phyloP scores from a whole-genome alignment of 176 grass and related monocot species.

The Ensete ventricosum region DNA sequence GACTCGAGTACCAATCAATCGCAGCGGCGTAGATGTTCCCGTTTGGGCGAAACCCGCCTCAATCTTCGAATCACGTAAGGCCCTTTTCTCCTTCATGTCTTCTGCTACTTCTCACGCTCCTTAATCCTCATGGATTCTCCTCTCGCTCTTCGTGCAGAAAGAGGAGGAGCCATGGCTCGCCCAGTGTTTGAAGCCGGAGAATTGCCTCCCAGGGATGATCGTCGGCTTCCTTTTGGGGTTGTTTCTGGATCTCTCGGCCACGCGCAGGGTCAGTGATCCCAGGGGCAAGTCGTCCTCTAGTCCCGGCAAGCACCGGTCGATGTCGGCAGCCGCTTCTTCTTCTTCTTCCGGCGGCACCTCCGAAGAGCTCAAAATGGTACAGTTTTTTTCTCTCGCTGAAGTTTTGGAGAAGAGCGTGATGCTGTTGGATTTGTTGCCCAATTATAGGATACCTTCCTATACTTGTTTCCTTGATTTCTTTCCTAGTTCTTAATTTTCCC shows the following conservation, averaged over 20 bases:
- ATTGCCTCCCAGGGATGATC: slow-evolving; percentile 56
- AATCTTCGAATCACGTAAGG: no score
- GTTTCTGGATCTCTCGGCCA: slow-evolving; percentile 50
- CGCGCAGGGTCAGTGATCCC: slow-evolving; percentile 22
- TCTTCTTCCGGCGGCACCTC: slow-evolving; percentile 6
- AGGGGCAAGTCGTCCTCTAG: slow-evolving; percentile 22
- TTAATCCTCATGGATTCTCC: not conserved
- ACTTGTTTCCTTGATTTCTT: not conserved
- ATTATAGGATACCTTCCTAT: not conserved
- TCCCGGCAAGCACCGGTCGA: slow-evolving; percentile 30
- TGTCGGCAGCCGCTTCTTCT: not conserved
- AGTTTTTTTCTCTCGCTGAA: not conserved
- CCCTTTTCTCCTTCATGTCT: no score
- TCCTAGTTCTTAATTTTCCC: not conserved
- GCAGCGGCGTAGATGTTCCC: no score
- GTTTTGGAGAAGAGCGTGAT: not conserved
- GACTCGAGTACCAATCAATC: no score
- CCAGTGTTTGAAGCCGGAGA: slow-evolving; percentile 45
- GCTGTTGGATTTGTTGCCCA: not conserved
- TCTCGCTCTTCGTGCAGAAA: not conserved
- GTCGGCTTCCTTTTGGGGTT: slow-evolving; percentile 76
- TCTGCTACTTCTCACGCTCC: no score
- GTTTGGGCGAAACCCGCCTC: no score
- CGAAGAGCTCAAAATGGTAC: slow-evolving; percentile 93
- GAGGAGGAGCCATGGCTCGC: slow-evolving; percentile 81